These are phyloP conservation scores for Anaeromyces robustus DNA, from an alignment of 192 early-diverging fungal genomes.

Conservation along the genomic window DNA sequence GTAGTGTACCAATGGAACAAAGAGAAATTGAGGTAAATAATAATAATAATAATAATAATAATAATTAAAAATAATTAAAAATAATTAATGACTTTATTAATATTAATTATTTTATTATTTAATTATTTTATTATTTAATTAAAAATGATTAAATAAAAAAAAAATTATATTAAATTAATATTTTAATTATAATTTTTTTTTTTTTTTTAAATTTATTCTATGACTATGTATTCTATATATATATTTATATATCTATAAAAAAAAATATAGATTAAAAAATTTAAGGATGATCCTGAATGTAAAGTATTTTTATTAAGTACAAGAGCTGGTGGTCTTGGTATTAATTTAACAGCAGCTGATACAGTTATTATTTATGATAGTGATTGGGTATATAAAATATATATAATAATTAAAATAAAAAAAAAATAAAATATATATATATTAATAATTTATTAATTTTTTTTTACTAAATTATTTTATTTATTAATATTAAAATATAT, in stretches of 20 bases:
- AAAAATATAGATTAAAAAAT: constrained; percentile 19
- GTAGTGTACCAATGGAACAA: constrained; percentile 38
- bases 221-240: no score
- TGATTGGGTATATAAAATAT: constrained; percentile 37
- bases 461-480: not conserved
- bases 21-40: constrained; percentile 39
- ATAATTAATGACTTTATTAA: no score
- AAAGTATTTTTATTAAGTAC: constrained; percentile 38
- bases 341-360: constrained; percentile 64
- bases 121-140: no score
- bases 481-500: not conserved
- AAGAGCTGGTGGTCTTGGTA: constrained; percentile 57
- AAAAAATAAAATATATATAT: not conserved
- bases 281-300: constrained; percentile 19
- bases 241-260: no score
- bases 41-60: constrained; percentile 2
- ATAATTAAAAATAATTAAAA: not conserved
- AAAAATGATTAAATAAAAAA: no score
- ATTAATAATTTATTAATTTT: not conserved
- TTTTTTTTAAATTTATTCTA: no score
- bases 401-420: no score
- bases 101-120: no score
- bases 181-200: not conserved
- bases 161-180: not conserved
- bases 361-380: constrained; percentile 65